Conservation (phyloP, 2,329 filamentous ascomycete genomes). For the Huntiella abstrusa region DNA sequence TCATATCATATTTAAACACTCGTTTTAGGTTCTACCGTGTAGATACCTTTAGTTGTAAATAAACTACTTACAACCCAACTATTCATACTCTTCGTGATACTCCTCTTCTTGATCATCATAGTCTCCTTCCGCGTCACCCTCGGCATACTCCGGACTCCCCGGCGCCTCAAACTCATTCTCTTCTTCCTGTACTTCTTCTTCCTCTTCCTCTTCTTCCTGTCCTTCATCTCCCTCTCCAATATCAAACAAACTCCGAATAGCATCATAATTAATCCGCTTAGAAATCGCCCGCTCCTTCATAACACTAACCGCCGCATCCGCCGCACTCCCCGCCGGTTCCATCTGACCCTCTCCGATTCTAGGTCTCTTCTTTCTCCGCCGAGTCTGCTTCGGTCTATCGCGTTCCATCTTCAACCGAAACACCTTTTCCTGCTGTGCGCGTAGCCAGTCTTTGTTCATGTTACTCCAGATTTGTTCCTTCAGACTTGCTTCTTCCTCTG, state of each 20-base stretch:
- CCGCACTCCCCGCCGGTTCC: conserved; percentile 46
- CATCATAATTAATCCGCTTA: conserved; percentile 58
- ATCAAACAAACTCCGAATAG: conserved; percentile 39
- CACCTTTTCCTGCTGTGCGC: conserved; percentile 66
- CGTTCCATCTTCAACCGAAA: conserved; percentile 51
- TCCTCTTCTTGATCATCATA: conserved; percentile 7
- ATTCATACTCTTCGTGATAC: conserved; percentile 4
- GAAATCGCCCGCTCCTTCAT: conserved; percentile 50
- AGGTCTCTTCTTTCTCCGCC: conserved; percentile 34
- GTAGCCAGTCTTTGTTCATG: conserved; percentile 84
- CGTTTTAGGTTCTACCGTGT: too few species aligned
- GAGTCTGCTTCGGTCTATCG: conserved; percentile 35
- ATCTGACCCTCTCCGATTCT: conserved; percentile 46
- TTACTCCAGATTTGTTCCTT: conserved; percentile 93
- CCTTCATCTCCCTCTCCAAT: conserved; percentile 18
- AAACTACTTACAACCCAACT: background rate
- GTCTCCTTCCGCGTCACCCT: conserved; percentile 19
- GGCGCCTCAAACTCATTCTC: conserved; percentile 18
- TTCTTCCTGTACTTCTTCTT: conserved; percentile 20
- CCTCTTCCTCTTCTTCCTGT: conserved; percentile 20
- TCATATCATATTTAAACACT: background rate
- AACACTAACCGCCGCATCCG: conserved; percentile 49
- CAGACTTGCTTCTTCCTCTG: conserved; percentile 52
- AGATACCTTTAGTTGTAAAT: too few species aligned
- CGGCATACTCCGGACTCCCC: conserved; percentile 17